phyloP scores from a whole-genome alignment of 352 stramenopile genomes.

The Elongisporangium anandrum region DNA sequence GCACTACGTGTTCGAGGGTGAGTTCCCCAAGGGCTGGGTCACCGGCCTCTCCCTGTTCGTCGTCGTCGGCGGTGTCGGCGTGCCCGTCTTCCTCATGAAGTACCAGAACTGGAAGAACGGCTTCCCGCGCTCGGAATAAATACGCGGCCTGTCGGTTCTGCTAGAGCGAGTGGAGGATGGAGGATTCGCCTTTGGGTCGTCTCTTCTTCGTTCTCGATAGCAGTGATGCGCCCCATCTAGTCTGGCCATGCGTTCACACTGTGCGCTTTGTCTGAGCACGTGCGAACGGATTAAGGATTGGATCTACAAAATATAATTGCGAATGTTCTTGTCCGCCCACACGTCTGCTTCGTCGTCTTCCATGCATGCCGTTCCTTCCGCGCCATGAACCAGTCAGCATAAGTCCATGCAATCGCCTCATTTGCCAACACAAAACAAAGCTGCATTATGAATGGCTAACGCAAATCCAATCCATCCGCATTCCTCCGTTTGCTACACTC shows the following conservation, averaged over 20 bases:
- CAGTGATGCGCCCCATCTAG: background rate
- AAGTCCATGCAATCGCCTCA: too few relatives aligned
- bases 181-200: background rate
- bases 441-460: too few relatives aligned
- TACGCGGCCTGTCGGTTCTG: background rate
- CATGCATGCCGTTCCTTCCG: too few relatives aligned
- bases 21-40: slow-evolving; percentile 74
- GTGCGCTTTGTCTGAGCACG: background rate
- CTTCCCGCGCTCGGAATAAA: slow-evolving; percentile 81
- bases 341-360: background rate
- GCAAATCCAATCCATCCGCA: background rate
- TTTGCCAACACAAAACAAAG: too few relatives aligned
- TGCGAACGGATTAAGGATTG: slow-evolving; percentile 1
- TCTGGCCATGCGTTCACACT: background rate
- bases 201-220: background rate
- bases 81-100: slow-evolving; percentile 61
- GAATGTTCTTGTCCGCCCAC: background rate
- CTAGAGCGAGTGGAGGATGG: background rate
- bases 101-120: slow-evolving; percentile 91
- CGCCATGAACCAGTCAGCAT: too few relatives aligned
- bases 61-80: slow-evolving; percentile 53
- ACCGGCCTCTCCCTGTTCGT: slow-evolving; percentile 54
- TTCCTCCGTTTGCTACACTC: background rate
- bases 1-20: slow-evolving; percentile 80
- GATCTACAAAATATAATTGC: slow-evolving; percentile 3